Evolutionary conservation across 2,329 filamentous ascomycete genomes (phyloP), one percentile per base, ranked within the genome.

Genomic region (Fonsecaea pugnacius): DNA sequence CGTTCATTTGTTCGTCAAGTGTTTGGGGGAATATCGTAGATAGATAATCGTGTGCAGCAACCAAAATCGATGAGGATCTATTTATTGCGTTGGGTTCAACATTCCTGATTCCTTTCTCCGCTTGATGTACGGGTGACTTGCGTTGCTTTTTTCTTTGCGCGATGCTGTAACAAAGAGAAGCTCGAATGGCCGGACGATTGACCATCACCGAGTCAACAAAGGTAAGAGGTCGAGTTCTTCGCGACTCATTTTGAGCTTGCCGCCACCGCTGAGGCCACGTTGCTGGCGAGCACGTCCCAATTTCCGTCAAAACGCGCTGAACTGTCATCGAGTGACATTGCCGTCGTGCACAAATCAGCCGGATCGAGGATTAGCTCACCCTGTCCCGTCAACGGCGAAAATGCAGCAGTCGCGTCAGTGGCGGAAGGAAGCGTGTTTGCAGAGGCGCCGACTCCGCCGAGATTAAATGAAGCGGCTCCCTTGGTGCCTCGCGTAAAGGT

Each of bases 301-400:
- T 57, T 30, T 2, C 54, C 54, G 30, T 57, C 54, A 32, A 43
- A 57, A 21, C 9, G 27, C 9, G 52, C 52, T 16, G 52, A 12
- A 21, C 10, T 10, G 32, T 36, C 30, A 36, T n/a, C 9, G 2
- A 18, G 6, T 43, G 38, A 18, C 12, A 43, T n/a, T 18, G 38
- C 7, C 9, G 18, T 54, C 14, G 35, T 9, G 24, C 21, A 3
- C 6, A 55, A 10, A 21, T 35, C 18, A 5, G 52, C 5, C 5
- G 52, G 32, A 33, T 36, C 27, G 12, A 21, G 14, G 6, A 32
- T 10, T n/a, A 16, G 12, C 16, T 21, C 30, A 8, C 10, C 30
- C 10, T 21, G 16, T 14, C 18, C 52, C 10, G 32, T 14, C 5
- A 35, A 6, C 2, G 32, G 33, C 18, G 14, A 12, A 7, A 43